Evolutionary conservation across 2,329 filamentous ascomycete species (phyloP).

Genomic region (Microdochium trichocladiopsis): DNA sequence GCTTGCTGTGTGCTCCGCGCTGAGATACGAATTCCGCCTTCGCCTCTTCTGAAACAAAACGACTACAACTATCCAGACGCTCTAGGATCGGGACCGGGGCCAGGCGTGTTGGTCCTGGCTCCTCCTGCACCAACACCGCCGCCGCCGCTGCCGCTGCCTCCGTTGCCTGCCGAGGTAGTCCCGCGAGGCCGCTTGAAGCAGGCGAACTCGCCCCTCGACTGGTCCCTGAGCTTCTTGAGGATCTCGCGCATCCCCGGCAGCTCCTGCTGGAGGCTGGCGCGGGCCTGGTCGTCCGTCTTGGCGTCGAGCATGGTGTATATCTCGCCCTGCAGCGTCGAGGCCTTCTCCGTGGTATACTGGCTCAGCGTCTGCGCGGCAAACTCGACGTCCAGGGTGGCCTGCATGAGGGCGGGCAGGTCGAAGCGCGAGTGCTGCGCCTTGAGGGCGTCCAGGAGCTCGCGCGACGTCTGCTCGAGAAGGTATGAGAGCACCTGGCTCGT

Average conservation of each 20-base stretch:
- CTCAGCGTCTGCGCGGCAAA: slow-evolving; percentile 91
- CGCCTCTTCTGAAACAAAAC: too few species aligned
- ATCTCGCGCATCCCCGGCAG: slow-evolving; percentile 83
- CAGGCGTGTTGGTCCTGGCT: not conserved
- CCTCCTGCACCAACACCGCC: not conserved
- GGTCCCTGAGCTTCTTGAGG: slow-evolving; percentile 76
- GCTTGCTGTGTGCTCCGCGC: too few species aligned
- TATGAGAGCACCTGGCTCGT: slow-evolving; percentile 78
- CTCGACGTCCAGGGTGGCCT: slow-evolving; percentile 94
- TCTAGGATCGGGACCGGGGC: not conserved
- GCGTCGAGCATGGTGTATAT: slow-evolving; percentile 89
- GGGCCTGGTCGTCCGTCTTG: slow-evolving; percentile 81
- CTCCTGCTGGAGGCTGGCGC: slow-evolving; percentile 74
- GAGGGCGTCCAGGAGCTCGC: slow-evolving; percentile 78
- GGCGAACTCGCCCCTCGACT: slow-evolving; percentile 79
- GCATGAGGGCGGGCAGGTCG: slow-evolving; percentile 78
- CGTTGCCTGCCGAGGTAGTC: slow-evolving; percentile 4
- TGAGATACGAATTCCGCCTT: too few species aligned
- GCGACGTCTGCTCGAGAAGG: slow-evolving; percentile 74
- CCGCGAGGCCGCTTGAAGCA: slow-evolving; percentile 56
- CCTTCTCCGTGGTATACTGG: slow-evolving; percentile 80
- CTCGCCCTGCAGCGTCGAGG: slow-evolving; percentile 74
- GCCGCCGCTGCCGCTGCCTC: slow-evolving; percentile 1
- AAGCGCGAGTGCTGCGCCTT: slow-evolving; percentile 56
- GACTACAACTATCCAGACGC: not conserved